Base-by-base conservation (phyloP, 1,139 yeast species). In the Yamadazyma buinensis region DNA sequence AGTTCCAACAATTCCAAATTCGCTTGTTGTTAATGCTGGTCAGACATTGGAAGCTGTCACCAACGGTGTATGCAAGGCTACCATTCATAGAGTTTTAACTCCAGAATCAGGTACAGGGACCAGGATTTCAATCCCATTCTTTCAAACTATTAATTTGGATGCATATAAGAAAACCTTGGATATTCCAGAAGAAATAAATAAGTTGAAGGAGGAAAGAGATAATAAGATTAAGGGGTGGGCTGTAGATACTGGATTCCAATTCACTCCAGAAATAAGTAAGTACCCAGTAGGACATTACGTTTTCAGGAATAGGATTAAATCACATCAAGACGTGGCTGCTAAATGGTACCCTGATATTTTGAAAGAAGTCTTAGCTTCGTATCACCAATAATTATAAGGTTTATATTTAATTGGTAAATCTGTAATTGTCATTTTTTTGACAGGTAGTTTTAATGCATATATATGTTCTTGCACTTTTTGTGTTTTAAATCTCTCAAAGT, bases 301-400 rank as follows among this genome's bases (percentile, higher is more conserved):
- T 29, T 72, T 80, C 46, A 61, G 79, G 28, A 81, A 81, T 54
- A 62, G 87, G 38, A 68, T 80, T 39, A 78, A 79, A 46, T 71
- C 80, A 9, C 87, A 80, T 52, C 80, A 77, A 41, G 85, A 80
- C 47, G 87, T 80, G 27, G 82, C 83, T 7, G 65, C 64, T 20
- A 64, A 59, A 37, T 80, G 83, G 83, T 80, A 80, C 47, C 83
- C 85, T 2, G 70, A 71, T 7, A 54, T 74, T 2, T 61, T 58
- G 42, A 47, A 54, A 33, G 60, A 64, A 33, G 71, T 66, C 2
- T 42, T 54, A 21, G 18, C 20, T 10, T 36, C 44, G 9, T 44
- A 44, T 22, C 32, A 28, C 8, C 31, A 35, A 14, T 32, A 28
- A 20, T 4, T 9, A 26, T 27, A 14, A n/a, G 13, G 12, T 17